phyloP scores from a whole-genome alignment of 2,329 filamentous ascomycete species.

The Gyromitra esculenta region DNA sequence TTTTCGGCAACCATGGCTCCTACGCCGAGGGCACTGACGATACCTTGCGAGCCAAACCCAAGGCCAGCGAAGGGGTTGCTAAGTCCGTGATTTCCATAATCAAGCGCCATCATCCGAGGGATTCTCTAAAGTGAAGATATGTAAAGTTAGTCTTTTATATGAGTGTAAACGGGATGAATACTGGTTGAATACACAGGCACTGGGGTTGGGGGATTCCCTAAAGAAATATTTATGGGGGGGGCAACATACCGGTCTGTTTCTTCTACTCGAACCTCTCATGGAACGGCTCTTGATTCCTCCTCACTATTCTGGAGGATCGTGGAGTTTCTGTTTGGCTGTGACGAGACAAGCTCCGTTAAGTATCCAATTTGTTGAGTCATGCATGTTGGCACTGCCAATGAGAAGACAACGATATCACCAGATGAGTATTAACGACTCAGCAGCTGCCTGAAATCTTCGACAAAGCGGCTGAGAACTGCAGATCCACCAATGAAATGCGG shows the following conservation, averaged over 20 bases:
- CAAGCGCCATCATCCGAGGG: slow-evolving; percentile 4
- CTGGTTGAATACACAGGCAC: neutral
- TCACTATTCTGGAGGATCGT: neutral
- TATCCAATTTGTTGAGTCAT: neutral
- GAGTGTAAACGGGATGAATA: neutral
- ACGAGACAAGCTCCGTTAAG: neutral
- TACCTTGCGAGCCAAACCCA: slow-evolving; percentile 25
- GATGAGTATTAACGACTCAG: neutral
- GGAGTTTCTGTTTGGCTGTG: neutral
- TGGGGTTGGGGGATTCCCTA: too few species aligned
- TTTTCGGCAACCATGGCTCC: slow-evolving; percentile 39
- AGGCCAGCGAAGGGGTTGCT: slow-evolving; percentile 21
- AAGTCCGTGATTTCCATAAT: slow-evolving; percentile 6
- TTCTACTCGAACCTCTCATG: neutral
- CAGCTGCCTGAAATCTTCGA: neutral
- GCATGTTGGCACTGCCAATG: neutral
- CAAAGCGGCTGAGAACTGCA: neutral
- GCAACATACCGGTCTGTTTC: neutral
- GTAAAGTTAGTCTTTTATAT: slow-evolving; percentile 6
- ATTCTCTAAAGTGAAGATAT: neutral
- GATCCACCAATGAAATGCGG: neutral
- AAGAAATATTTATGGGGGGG: neutral
- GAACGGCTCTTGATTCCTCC: neutral
- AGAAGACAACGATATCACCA: neutral
- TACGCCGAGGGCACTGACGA: slow-evolving; percentile 39